Base-by-base conservation (phyloP, 495 filamentous ascomycete genomes). In the Lineolata rhizophorae region DNA sequence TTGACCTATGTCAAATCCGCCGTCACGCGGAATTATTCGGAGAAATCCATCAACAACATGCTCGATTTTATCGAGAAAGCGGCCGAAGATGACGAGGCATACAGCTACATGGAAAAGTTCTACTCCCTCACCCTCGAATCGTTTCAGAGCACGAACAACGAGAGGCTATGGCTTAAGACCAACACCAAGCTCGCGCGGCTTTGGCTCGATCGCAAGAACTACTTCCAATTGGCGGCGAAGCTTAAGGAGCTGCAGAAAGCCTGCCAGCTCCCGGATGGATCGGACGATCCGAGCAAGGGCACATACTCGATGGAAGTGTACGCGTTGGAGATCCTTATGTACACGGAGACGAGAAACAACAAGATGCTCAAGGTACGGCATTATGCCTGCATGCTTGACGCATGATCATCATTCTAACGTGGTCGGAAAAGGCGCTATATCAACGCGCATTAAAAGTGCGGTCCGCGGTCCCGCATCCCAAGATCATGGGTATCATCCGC, bases 21-120 rank as follows among this genome's bases (percentile, higher is more conserved):
- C 15, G 85, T 95, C 31, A 95, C 90, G 16, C 76, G 87, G 32
- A 97, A 95, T 52, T 94, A 95, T 52, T 94, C 90, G 5, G 87
- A 97, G 51, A 97, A 95, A 52, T 94, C 85, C 6, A 91, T 97
- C 53, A 94, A 94, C 57, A 97, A 93, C 49, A 93, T 97, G 73
- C 79, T 97, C 18, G 91, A 95, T 55, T 91, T 75, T 53, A 90
- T 97, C 47, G 84, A 94, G 55, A 94, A 94, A 52, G 70, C 71
- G 27, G 77, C 80, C 17, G 85, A 82, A 45, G 72, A 81, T 41
- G 66, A 73, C 10, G 64, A 62, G 31, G 81, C 80, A 1, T 73
- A 76, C 44, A 58, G 73, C 37, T 91, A 76, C 55, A 91, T 95
- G 70, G 87, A 94, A 53, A 62, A 81, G 36, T 94, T 97, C 61